These are phyloP conservation scores for Rossbeevera mucosa DNA, from an alignment of 768 basidiomycete genomes.

Conservation along the genomic window DNA sequence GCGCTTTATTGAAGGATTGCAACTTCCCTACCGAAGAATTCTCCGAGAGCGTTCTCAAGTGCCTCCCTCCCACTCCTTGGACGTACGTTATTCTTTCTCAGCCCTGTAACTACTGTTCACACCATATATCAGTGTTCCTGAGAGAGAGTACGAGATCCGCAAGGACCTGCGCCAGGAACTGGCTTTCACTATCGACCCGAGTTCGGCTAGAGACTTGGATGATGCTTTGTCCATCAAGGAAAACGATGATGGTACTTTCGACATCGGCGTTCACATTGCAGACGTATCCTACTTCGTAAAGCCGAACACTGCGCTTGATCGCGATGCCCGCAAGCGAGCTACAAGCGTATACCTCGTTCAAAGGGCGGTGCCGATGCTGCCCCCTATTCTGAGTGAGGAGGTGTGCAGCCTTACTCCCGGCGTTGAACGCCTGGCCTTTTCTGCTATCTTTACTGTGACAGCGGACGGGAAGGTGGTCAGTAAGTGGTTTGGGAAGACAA, in stretches of 20 bases:
- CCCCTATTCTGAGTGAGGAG: conserved; percentile 87
- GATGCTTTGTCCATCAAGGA: conserved; percentile 87
- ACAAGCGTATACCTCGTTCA: conserved; percentile 97
- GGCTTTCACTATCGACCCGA: conserved; percentile 92
- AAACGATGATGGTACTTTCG: conserved; percentile 90
- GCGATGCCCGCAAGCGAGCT: conserved; percentile 95
- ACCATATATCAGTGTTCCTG: conserved; percentile 60
- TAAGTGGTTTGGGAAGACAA: conserved; percentile 91
- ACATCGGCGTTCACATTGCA: conserved; percentile 92
- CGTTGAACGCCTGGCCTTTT: conserved; percentile 87
- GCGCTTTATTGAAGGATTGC: conserved; percentile 95
- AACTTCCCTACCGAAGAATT: conserved; percentile 99
- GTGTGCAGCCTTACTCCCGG: conserved; percentile 89
- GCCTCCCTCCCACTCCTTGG: conserved; percentile 95
- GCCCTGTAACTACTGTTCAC: conserved; percentile 7
- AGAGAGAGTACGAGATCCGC: conserved; percentile 81
- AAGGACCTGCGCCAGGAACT: conserved; percentile 83
- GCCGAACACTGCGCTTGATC: conserved; percentile 94
- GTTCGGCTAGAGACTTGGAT: conserved; percentile 86
- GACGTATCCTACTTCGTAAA: conserved; percentile 96
- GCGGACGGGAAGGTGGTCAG: conserved; percentile 76
- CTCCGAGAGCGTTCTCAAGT: conserved; percentile 90
- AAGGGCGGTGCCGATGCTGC: conserved; percentile 94
- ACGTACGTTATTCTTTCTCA: conserved; percentile 44
- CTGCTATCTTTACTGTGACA: conserved; percentile 81